Base-by-base conservation (phyloP, 345 rosid species). In the Nasturtium officinale region DNA sequence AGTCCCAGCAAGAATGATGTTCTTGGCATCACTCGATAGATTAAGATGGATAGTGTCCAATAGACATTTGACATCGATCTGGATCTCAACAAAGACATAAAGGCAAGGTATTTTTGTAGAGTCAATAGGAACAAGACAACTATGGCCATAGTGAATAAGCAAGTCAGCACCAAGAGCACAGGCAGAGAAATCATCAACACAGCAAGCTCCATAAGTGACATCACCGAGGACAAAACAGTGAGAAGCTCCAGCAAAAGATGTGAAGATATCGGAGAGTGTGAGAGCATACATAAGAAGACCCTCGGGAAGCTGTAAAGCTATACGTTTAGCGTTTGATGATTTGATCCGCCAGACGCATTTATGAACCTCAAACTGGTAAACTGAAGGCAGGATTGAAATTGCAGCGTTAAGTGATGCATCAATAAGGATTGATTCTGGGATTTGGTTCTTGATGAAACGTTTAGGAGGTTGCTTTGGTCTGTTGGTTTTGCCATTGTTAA, bases 171-270 rank as follows among this genome's bases (percentile, higher is more conserved):
- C 82, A 11, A 94, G 82, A 3, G 98, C 89, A 48, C 73, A 16
- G 35, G 98, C 95, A 0, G 97, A 82, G 77, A 85, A 81, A 78
- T 91, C 98, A 52, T 94, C 97, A 25, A 89, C 84, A 80, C 99
- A 95, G 74, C 97, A 95, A 5, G 96, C 99, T 15, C 96, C 96
- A 58, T 88, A 94, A 18, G 98, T 89, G 15, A 91, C 97, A 66
- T 89, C 96, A 18, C 95, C 97, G 48, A 94, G 90, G 60, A 91
- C 69, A 71, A 91, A 94, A 79, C 96, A 91, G 71, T 88, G 87
- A 8, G 78, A 45, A 17, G 84, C 93, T 50, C 75, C 91, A 6
- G 89, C 87, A 50, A 85, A 85, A 78, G 95, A 71, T 1, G 88
- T 81, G 83, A 91, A 83, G 79, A 95, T 88, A 70, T 95, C 97